These are phyloP conservation scores for Cercospora berteroae DNA, from an alignment of 2,329 filamentous ascomycete genomes.

Conservation along the genomic window DNA sequence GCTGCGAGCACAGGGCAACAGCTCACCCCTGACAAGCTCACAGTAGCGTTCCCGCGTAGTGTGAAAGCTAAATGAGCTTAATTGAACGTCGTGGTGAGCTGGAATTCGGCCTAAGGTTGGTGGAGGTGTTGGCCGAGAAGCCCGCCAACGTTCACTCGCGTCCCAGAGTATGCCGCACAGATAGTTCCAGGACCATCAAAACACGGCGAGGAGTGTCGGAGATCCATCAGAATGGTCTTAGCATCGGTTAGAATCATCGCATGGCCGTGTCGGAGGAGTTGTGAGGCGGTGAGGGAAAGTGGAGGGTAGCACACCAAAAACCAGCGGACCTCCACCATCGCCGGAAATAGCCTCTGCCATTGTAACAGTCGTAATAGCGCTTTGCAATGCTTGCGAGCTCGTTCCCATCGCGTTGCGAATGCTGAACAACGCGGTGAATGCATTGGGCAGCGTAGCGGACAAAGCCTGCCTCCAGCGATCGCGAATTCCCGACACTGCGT, in stretches of 20 bases:
- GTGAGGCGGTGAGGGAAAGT: not conserved
- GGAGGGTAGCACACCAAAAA: not conserved
- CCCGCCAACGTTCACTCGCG: not conserved
- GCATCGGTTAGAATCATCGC: not conserved
- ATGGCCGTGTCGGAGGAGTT: not conserved
- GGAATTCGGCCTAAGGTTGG: not conserved
- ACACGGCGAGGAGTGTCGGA: not conserved
- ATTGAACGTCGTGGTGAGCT: not conserved
- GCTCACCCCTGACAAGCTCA: not conserved
- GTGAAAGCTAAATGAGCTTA: not conserved
- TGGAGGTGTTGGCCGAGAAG: not conserved
- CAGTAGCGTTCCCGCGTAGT: not conserved
- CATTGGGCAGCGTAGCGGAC: not conserved
- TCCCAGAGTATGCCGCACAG: not conserved
- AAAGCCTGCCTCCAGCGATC: not conserved
- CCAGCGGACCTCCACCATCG: not conserved
- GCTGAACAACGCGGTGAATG: not conserved
- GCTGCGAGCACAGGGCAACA: constrained; percentile 3
- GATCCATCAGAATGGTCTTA: not conserved
- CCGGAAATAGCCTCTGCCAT: not conserved
- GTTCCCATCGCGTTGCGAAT: not conserved
- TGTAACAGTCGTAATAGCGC: not conserved
- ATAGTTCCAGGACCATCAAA: not conserved
- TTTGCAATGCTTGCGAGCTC: not conserved
- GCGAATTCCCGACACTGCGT: not conserved